Conservation (phyloP, 176 grass and related monocot genomes). For the Juncus effusus region DNA sequence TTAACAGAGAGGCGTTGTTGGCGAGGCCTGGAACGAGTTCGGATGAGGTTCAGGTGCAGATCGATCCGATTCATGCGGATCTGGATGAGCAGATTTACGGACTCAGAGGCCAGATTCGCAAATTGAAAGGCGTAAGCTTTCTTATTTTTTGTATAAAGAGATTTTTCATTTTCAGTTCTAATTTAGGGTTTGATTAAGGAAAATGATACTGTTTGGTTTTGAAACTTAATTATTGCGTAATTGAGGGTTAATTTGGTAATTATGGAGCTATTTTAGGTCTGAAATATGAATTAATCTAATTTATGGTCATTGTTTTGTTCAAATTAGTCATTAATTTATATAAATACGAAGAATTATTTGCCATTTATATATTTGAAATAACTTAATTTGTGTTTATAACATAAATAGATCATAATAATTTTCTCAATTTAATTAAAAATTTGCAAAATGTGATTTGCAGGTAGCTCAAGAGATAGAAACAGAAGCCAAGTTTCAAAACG, state of each 20-base stretch:
- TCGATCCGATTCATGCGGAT: conserved; percentile 61
- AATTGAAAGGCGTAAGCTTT: conserved; percentile 54
- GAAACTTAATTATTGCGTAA: too few relatives aligned
- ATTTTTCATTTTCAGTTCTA: neutral
- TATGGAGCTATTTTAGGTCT: neutral
- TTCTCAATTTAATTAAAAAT: conserved; percentile 1
- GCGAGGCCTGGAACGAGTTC: conserved; percentile 40
- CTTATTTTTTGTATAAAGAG: neutral
- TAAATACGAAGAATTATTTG: too few relatives aligned
- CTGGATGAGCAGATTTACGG: conserved; percentile 63
- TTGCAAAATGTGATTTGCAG: conserved; percentile 39
- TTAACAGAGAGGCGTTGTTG: conserved; percentile 55
- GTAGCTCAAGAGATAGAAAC: conserved; percentile 73
- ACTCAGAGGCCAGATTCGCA: conserved; percentile 44
- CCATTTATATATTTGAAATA: neutral
- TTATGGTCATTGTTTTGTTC: neutral
- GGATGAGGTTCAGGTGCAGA: conserved; percentile 64
- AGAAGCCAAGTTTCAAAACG: conserved; percentile 76
- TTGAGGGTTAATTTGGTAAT: neutral
- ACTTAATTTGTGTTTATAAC: too few relatives aligned
- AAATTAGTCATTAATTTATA: too few relatives aligned
- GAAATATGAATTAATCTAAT: neutral
- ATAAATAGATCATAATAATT: neutral
- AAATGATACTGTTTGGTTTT: neutral
- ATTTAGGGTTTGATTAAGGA: neutral